Evolutionary conservation across 441 rosid species (phyloP).

Genomic region (Corymbia calophylla): DNA sequence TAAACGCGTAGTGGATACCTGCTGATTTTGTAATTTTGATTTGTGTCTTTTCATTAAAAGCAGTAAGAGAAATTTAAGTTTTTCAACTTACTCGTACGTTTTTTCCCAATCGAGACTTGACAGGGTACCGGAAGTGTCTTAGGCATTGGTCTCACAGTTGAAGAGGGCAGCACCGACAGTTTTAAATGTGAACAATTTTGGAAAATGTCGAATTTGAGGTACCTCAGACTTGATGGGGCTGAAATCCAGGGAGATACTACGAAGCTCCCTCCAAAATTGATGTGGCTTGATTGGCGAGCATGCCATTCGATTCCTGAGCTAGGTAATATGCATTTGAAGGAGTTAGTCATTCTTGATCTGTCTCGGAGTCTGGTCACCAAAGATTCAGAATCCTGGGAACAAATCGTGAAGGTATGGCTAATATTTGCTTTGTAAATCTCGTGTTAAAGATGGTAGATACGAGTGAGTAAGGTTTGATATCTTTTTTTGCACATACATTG

Average conservation of each 20-base stretch:
- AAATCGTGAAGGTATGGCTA: neutral
- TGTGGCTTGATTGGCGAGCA: neutral
- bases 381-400: fast-evolving
- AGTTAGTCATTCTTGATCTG: neutral
- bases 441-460: neutral
- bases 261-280: neutral
- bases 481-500: neutral
- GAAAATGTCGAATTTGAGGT: too few relatives aligned
- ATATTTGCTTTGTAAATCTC: neutral
- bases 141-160: too few relatives aligned
- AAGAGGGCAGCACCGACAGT: too few relatives aligned
- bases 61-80: neutral
- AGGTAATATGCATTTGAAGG: neutral
- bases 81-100: neutral
- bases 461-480: neutral
- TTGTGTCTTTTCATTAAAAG: neutral
- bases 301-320: neutral
- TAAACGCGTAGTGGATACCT: fast-evolving
- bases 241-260: neutral
- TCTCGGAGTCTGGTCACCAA: neutral
- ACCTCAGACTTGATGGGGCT: too few relatives aligned
- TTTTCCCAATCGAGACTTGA: too few relatives aligned
- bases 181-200: too few relatives aligned
- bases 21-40: neutral
- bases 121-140: fast-evolving